A percentile compares a stretch with the other conserved stretches of the same genome.
Evolutionary conservation across 2,329 filamentous ascomycete species (phyloP).

Genomic region (Parastagonospora nodorum): DNA sequence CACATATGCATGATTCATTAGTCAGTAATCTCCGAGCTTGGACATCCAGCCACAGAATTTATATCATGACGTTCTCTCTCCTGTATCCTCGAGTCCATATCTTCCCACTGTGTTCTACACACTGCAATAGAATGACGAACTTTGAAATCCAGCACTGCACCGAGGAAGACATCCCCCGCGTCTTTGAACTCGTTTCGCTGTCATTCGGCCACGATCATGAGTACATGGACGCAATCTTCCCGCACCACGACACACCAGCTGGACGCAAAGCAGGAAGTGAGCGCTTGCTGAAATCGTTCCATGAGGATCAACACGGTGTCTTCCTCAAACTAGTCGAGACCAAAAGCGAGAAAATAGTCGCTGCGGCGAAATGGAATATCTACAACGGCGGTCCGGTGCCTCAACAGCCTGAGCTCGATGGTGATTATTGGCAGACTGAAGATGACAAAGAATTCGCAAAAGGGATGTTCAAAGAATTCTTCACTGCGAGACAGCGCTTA

Average conservation of each 20-base stretch:
- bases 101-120: too few relatives aligned
- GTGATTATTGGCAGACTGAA: conserved; percentile 11
- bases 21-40: too few relatives aligned
- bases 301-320: conserved; percentile 2
- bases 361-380: conserved; percentile 15
- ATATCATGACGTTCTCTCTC: too few relatives aligned
- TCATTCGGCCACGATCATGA: conserved; percentile 17
- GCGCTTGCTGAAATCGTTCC: conserved; percentile 8
- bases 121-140: not conserved
- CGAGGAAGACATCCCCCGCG: conserved; percentile 13
- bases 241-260: conserved; percentile 3
- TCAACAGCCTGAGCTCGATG: conserved; percentile 6
- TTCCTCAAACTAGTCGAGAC: conserved; percentile 12
- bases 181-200: conserved; percentile 15
- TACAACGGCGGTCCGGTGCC: conserved; percentile 7
- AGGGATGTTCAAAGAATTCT: conserved; percentile 7
- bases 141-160: conserved; percentile 11
- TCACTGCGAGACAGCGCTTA: conserved; percentile 9
- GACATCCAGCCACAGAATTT: too few relatives aligned
- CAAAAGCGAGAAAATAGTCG: conserved; percentile 4
- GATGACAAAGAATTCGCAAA: conserved; percentile 15
- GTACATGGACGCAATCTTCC: conserved; percentile 13
- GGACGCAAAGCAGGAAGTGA: conserved; percentile 6
- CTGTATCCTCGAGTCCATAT: too few relatives aligned
- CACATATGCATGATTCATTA: too few relatives aligned